Conservation (phyloP, 495 filamentous ascomycete species). For the Chaetomium cochliodes region DNA sequence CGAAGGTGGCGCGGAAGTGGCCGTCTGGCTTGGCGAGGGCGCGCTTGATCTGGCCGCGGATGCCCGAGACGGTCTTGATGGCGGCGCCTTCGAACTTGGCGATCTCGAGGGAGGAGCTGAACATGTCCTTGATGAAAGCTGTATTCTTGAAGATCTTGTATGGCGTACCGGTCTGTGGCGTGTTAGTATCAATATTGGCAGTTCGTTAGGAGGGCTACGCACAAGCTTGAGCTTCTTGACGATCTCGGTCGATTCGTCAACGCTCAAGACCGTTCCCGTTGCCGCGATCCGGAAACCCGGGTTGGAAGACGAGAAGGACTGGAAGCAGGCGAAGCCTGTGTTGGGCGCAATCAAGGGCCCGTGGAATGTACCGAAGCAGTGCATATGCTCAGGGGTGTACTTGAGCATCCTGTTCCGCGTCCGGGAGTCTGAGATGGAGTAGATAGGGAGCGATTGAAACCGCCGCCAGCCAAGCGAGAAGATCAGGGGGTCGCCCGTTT, state of each 20-base stretch:
- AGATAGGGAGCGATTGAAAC: conserved; percentile 89
- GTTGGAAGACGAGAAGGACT: conserved; percentile 82
- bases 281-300: conserved; percentile 93
- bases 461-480: conserved; percentile 97
- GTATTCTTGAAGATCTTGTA: conserved; percentile 99
- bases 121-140: conserved; percentile 98
- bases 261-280: conserved; percentile 86
- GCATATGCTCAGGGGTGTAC: conserved; percentile 85
- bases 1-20: conserved; percentile 92
- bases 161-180: conserved; percentile 49
- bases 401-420: conserved; percentile 96
- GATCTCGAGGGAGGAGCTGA: conserved; percentile 84
- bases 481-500: conserved; percentile 94
- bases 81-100: conserved; percentile 97
- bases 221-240: conserved; percentile 96
- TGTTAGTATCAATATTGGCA: conserved; percentile 14
- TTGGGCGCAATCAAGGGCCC: conserved; percentile 93
- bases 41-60: conserved; percentile 94
- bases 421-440: conserved; percentile 89
- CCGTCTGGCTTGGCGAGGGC: conserved; percentile 89
- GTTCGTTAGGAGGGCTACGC: conserved; percentile 7
- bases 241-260: conserved; percentile 92
- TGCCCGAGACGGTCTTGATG: conserved; percentile 92
- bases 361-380: conserved; percentile 93
- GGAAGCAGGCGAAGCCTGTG: conserved; percentile 90